Evolutionary conservation across 1,139 yeast genomes (phyloP).

Genomic region (Geotrichum candidum): DNA sequence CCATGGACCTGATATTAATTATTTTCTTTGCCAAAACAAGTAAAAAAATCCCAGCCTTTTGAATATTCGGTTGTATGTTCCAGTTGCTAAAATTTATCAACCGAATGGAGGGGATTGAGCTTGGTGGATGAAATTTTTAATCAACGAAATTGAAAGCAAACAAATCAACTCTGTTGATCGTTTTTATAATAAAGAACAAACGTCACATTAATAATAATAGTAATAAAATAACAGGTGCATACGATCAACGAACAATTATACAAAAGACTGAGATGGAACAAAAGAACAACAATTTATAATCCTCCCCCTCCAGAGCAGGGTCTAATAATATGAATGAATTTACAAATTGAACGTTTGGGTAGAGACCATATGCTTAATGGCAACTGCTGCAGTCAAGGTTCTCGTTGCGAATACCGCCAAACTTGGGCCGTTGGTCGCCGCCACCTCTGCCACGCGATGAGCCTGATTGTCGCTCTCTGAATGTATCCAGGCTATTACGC

Average conservation of each 20-base stretch:
- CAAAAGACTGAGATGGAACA: background rate
- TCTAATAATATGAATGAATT: background rate
- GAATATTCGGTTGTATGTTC: background rate
- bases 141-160: background rate
- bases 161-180: no score
- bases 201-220: background rate
- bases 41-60: background rate
- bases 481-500: background rate
- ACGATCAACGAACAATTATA: no score
- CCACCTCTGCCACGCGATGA: background rate
- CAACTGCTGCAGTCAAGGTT: background rate
- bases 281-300: background rate
- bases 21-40: background rate
- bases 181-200: no score
- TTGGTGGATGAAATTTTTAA: background rate
- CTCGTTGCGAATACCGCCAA: background rate
- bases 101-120: background rate
- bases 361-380: background rate
- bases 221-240: no score
- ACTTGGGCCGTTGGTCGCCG: background rate
- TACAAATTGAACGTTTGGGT: background rate
- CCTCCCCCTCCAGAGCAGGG: background rate
- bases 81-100: no score
- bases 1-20: no score
- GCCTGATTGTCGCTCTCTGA: background rate